A percentile compares a stretch with the other conserved stretches of the same genome.
Evolutionary conservation across 140 eudicot species (phyloP).

Genomic region (Oenanthe javanica): DNA sequence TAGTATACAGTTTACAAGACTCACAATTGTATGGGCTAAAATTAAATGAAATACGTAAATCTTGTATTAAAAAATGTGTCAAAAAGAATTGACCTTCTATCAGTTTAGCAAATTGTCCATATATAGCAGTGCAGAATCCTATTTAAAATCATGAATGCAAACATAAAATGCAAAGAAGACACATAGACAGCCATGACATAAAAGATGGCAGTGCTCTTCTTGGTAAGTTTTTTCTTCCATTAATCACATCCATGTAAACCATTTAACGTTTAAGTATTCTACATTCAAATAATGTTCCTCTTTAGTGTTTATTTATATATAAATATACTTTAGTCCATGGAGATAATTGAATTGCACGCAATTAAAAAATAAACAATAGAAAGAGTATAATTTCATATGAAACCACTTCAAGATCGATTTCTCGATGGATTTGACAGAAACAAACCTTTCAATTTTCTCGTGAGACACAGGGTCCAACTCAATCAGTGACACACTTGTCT

Average conservation of each 20-base stretch:
- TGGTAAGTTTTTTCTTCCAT: neutral
- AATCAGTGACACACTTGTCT: constrained; percentile 51
- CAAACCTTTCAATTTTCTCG: constrained; percentile 62
- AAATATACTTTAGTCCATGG: neutral
- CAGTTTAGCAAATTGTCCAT: neutral
- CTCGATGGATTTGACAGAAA: neutral
- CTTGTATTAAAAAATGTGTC: neutral
- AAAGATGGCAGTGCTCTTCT: neutral
- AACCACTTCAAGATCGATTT: neutral
- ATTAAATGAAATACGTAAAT: neutral
- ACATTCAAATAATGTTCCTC: neutral
- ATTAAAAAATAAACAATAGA: neutral
- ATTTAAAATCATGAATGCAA: neutral
- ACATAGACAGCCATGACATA: neutral
- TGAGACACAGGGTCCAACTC: constrained; percentile 64
- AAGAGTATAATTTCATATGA: neutral
- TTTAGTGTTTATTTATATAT: neutral
- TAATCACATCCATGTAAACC: neutral
- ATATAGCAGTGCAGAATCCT: neutral
- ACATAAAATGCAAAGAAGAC: neutral
- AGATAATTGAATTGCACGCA: neutral
- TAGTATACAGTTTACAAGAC: neutral
- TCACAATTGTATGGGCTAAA: neutral
- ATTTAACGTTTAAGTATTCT: neutral
- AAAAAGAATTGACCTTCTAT: neutral